phyloP scores from a whole-genome alignment of 108 stramenopile genomes.

The Schizochytrium sp. region DNA sequence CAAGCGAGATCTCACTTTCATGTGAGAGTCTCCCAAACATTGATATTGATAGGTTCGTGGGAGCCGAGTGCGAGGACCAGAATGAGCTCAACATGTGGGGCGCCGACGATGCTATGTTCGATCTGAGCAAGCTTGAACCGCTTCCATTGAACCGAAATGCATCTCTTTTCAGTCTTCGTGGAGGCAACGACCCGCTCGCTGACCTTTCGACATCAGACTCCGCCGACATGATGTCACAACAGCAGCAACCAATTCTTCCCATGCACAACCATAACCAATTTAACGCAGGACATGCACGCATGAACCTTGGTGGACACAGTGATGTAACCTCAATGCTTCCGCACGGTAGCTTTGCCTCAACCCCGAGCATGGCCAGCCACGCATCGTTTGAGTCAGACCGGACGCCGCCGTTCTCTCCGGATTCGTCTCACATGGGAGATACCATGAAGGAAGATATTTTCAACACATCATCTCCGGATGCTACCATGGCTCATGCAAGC shows the following conservation, averaged over 20 bases:
- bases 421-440: neutral
- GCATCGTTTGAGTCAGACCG: neutral
- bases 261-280: too few species aligned
- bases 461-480: neutral
- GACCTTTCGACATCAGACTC: too few species aligned
- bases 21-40: constrained; percentile 31
- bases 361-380: neutral
- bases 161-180: neutral
- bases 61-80: neutral
- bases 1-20: constrained; percentile 16
- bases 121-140: neutral
- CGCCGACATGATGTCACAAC: too few species aligned
- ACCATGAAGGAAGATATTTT: neutral
- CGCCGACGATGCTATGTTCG: neutral
- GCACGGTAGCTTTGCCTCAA: too few species aligned
- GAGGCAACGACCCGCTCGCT: too few species aligned
- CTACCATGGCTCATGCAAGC: constrained; percentile 38
- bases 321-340: too few species aligned
- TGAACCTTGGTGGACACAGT: too few species aligned
- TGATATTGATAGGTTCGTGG: neutral
- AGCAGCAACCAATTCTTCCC: too few species aligned
- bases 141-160: constrained; percentile 3
- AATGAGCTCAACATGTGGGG: neutral
- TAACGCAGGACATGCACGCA: too few species aligned
- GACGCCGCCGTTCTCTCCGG: constrained; percentile 15